phyloP scores from a whole-genome alignment of 768 basidiomycete species.

The Asterophora parasitica region DNA sequence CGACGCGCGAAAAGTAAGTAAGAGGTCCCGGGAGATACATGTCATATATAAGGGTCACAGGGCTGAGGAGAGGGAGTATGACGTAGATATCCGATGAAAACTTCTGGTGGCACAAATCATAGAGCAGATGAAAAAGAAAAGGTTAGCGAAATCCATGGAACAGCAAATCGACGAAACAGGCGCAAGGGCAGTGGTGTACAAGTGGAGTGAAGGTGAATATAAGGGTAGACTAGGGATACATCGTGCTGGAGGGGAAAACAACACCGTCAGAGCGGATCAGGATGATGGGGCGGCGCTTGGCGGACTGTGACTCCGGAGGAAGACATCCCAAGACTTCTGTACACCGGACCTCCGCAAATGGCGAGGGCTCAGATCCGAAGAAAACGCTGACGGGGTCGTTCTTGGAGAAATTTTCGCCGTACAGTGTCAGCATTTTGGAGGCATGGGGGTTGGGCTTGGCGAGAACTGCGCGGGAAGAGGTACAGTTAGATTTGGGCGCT shows the following conservation, averaged over 20 bases:
- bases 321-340: conserved; percentile 80
- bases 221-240: conserved; percentile 61
- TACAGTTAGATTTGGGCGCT: conserved; percentile 68
- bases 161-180: conserved; percentile 14
- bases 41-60: conserved; percentile 5
- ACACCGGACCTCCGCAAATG: conserved; percentile 85
- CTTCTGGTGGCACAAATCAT: conserved; percentile 18
- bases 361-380: conserved; percentile 83
- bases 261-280: conserved; percentile 83
- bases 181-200: conserved; percentile 14
- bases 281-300: conserved; percentile 74
- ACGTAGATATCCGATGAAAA: conserved; percentile 15
- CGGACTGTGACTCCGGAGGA: conserved; percentile 63
- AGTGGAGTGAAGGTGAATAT: background rate
- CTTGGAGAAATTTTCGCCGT: conserved; percentile 88
- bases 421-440: conserved; percentile 78
- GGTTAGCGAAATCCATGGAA: conserved; percentile 25
- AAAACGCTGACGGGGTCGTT: conserved; percentile 76
- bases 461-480: conserved; percentile 60
- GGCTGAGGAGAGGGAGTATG: conserved; percentile 4
- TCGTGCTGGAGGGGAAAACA: conserved; percentile 77
- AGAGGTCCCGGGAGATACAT: conserved; percentile 10
- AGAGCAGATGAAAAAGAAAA: conserved; percentile 2
- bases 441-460: conserved; percentile 76
- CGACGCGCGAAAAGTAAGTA: too few species aligned